Evolutionary conservation across 192 early-diverging fungal species (phyloP).

Genomic region (Entrophospora sp.): DNA sequence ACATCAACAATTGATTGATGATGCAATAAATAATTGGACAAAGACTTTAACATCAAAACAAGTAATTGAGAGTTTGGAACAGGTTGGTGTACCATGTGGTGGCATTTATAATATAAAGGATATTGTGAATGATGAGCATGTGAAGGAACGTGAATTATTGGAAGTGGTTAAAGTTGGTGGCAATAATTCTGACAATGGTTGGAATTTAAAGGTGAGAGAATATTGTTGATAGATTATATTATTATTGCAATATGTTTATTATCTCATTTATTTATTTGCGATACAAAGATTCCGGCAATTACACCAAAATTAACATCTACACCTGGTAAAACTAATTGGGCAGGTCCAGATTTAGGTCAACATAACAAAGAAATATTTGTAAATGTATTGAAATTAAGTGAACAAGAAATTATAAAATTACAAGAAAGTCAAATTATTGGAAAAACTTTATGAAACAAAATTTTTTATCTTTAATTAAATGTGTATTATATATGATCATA

Average conservation of each 20-base stretch:
- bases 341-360: slow-evolving; percentile 38
- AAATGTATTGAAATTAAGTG: slow-evolving; percentile 23
- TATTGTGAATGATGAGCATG: slow-evolving; percentile 38
- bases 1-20: slow-evolving; percentile 31
- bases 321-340: slow-evolving; percentile 42
- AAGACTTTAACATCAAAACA: slow-evolving; percentile 24
- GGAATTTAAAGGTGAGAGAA: slow-evolving; percentile 36
- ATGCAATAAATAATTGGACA: slow-evolving; percentile 37
- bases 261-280: not conserved
- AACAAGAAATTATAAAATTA: slow-evolving; percentile 22
- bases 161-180: slow-evolving; percentile 30
- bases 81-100: slow-evolving; percentile 38
- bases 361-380: slow-evolving; percentile 33
- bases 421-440: slow-evolving; percentile 26
- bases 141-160: slow-evolving; percentile 35
- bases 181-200: slow-evolving; percentile 29
- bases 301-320: slow-evolving; percentile 31
- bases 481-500: no score
- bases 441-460: slow-evolving; percentile 14
- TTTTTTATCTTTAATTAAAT: no score
- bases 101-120: slow-evolving; percentile 42
- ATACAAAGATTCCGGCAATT: slow-evolving; percentile 37
- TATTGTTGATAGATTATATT: no score
- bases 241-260: no score
- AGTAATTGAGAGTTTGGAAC: slow-evolving; percentile 25